These are phyloP conservation scores for Picea sitchensis DNA, from an alignment of 75 land plant genomes.

Conservation along the genomic window DNA sequence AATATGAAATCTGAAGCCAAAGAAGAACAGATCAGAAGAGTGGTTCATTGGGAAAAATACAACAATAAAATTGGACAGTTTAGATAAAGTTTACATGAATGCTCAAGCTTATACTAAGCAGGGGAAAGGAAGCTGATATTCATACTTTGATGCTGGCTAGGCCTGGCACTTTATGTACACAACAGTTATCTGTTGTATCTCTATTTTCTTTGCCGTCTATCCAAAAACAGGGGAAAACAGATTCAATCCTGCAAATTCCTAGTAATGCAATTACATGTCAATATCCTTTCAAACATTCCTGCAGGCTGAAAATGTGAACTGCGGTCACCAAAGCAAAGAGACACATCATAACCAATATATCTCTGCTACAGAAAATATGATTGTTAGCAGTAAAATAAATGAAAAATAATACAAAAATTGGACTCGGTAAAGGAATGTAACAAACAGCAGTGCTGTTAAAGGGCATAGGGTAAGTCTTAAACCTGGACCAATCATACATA, in stretches of 20 bases:
- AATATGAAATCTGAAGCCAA: not conserved
- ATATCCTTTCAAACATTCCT: not conserved
- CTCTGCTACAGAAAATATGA: not conserved
- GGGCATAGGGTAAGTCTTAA: too few species aligned
- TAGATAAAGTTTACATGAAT: not conserved
- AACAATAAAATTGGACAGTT: not conserved
- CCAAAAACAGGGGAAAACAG: not conserved
- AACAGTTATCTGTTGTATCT: not conserved
- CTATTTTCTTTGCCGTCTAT: not conserved
- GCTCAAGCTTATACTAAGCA: too few species aligned
- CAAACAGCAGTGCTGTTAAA: too few species aligned
- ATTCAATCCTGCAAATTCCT: not conserved
- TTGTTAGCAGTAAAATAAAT: too few species aligned
- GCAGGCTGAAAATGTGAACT: not conserved
- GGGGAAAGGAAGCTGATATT: not conserved
- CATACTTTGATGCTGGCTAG: not conserved
- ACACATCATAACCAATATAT: not conserved
- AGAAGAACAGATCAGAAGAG: not conserved
- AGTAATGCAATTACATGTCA: not conserved
- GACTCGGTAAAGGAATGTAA: too few species aligned
- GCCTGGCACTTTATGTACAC: not conserved
- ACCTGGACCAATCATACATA: too few species aligned
- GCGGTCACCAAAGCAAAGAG: not conserved
- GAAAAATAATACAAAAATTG: too few species aligned
- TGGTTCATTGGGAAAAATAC: not conserved